Evolutionary conservation across 225 moss, liverwort and hornwort genomes (phyloP), one percentile per base, ranked within the genome.

Genomic region (Anthoceros angustus): DNA sequence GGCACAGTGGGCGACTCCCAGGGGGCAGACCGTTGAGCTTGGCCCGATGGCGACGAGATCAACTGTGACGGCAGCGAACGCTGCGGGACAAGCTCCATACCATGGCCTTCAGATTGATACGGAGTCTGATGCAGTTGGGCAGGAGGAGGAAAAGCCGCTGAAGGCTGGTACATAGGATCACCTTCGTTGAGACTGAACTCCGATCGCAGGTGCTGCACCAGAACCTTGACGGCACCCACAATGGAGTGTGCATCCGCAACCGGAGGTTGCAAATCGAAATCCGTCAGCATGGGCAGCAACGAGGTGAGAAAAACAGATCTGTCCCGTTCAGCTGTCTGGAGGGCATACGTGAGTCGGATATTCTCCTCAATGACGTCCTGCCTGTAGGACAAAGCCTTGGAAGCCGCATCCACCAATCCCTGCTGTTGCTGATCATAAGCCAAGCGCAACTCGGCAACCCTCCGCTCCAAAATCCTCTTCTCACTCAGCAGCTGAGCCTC

Each of bases 361-460:
- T 98, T 98, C 75, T 98, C 92, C 84, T 98, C 98, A 45, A 98
- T 77, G 41, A 98, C 81, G 68, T 98, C 87, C 72, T 98, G 98
- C 63, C 98, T 81, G 66, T 92, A 98, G 11, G 98, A 92, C 41
- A 98, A 77, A 50, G 98, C 89, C 72, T 98, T 89, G 40, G 98
- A 98, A 63, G 92, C 98, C 67, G 98, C 98, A 78, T 98, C 98
- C 61, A 98, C 92, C 42, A 98, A 77, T 39, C 89, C 81, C 72
- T 98, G 92, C 76, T 98, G 98, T 70, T 92, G 98, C 74, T 98
- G 98, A 75, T 98, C 98, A 74, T 89, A 98, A 63, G 98, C 98
- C 81, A 98, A 63, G 40, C 98, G 89, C 63, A 92, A 75, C 78
- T 98, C 98, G 26, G 98, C 98, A 61, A 98, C 98, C 41, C 98